These are phyloP conservation scores for Fusarium pininemorale DNA, from an alignment of 2,329 filamentous ascomycete genomes.

Conservation along the genomic window DNA sequence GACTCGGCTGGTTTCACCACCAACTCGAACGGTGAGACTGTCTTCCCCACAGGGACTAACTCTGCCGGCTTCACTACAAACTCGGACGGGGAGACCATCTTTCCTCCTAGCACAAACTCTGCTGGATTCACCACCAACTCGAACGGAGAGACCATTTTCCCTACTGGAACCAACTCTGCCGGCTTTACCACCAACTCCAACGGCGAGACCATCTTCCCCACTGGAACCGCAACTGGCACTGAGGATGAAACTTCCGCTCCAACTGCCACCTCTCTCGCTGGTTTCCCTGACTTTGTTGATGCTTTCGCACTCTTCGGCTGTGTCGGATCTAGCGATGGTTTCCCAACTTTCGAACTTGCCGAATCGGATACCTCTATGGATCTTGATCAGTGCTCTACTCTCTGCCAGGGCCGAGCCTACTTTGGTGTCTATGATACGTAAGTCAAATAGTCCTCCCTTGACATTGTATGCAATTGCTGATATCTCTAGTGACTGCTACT, in stretches of 20 bases:
- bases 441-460: background rate
- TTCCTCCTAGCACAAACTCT: background rate
- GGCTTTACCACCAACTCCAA: background rate
- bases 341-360: slow-evolving; percentile 37
- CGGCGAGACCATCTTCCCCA: background rate
- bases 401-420: slow-evolving; percentile 37
- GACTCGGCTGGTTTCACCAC: background rate
- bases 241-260: slow-evolving; percentile 40
- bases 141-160: accelerated
- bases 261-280: slow-evolving; percentile 25
- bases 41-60: background rate
- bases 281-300: slow-evolving; percentile 30
- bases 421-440: slow-evolving; percentile 42
- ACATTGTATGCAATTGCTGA: accelerated
- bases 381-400: slow-evolving; percentile 39
- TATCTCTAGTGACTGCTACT: slow-evolving; percentile 30
- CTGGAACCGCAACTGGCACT: slow-evolving; percentile 22
- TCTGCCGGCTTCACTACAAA: background rate
- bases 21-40: background rate
- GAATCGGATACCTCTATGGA: slow-evolving; percentile 28
- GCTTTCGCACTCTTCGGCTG: slow-evolving; percentile 43
- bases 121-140: background rate
- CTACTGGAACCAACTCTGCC: background rate
- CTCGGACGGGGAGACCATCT: accelerated
- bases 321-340: slow-evolving; percentile 28